Base-by-base conservation (phyloP, 305 asterid genomes). In the Fraxinus latifolia region DNA sequence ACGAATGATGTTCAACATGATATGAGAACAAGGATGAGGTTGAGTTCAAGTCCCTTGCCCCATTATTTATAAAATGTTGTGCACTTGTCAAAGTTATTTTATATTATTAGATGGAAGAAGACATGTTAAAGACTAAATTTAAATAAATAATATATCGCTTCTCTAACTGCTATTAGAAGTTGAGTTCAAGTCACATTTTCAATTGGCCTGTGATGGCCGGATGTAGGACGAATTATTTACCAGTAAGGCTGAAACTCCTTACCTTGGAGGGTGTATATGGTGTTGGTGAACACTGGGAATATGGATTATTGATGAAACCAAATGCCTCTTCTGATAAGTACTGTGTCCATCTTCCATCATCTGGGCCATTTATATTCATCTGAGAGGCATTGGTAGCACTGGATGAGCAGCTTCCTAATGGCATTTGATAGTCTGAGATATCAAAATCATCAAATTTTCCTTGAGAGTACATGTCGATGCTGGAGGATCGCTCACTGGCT, bases 241-340 rank as follows among this genome's bases (percentile, higher is more conserved):
- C 4, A 1, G 25, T 55, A 17, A 55, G 5, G 70, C 29, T 17
- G 31, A 19, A 21, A 21, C 15, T 7, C 33, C 6, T 25, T 76
- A 90, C 94, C 92, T 88, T 89, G 15, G 94, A 90, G 80, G 91
- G 94, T 25, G 91, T 86, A 80, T 80, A 87, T 17, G 86, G 65
- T 39, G 76, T 29, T 4, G 80, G 81, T 19, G 79, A 44, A 77
- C 55, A 80, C 62, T 74, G 79, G 73, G 90, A 74, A 79, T 83
- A 85, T 4, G 86, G 88, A 80, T 89, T 85, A 79, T 89, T 85
- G 72, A 81, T 77, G 82, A 86, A 85, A 80, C 77, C 55, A 76
- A 88, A 85, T 11, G 89, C 89, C 75, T 92, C 95, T 19, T 91
- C 89, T 0, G 96, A 85, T 70, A 92, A 84, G 88, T 91, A 92